These are phyloP conservation scores for Collybia sordida DNA, from an alignment of 768 basidiomycete genomes.

Conservation along the genomic window DNA sequence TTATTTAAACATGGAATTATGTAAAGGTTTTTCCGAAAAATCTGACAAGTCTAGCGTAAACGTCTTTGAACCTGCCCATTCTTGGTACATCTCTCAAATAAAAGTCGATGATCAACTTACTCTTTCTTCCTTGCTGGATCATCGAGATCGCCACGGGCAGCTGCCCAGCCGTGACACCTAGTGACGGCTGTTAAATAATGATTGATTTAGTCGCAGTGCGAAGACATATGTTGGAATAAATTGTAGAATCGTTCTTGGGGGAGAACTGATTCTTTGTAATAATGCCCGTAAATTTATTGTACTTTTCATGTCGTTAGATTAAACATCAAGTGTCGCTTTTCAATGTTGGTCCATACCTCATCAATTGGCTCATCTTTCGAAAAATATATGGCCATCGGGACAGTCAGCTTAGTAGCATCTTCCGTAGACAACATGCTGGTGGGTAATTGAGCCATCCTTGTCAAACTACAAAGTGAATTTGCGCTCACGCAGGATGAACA, in stretches of 20 bases:
- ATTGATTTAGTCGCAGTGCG: constrained; percentile 3
- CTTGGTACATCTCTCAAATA: neutral
- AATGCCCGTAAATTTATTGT: constrained; percentile 47
- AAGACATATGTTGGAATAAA: constrained; percentile 40
- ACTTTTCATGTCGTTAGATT: constrained; percentile 25
- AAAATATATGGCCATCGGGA: constrained; percentile 56
- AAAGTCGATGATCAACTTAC: constrained; percentile 25
- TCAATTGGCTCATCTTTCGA: constrained; percentile 58
- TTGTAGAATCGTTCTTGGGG: constrained; percentile 46
- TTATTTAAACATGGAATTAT: constrained; percentile 2
- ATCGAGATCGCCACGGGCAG: constrained; percentile 57
- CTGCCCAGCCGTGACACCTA: constrained; percentile 67
- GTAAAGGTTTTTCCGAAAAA: constrained; percentile 43
- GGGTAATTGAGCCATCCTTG: neutral
- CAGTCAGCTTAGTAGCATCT: constrained; percentile 48
- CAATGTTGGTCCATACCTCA: constrained; percentile 37
- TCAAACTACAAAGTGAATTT: neutral
- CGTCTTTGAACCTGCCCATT: constrained; percentile 44
- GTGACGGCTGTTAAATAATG: neutral
- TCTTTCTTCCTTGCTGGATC: constrained; percentile 58
- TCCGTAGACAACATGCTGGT: constrained; percentile 48
- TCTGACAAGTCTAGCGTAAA: constrained; percentile 50
- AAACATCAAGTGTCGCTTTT: too few species aligned
- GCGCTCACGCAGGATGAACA: constrained; percentile 57
- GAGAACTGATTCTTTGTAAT: constrained; percentile 52